Base-by-base conservation (phyloP, 2,329 filamentous ascomycete species). In the Byssothecium circinans region DNA sequence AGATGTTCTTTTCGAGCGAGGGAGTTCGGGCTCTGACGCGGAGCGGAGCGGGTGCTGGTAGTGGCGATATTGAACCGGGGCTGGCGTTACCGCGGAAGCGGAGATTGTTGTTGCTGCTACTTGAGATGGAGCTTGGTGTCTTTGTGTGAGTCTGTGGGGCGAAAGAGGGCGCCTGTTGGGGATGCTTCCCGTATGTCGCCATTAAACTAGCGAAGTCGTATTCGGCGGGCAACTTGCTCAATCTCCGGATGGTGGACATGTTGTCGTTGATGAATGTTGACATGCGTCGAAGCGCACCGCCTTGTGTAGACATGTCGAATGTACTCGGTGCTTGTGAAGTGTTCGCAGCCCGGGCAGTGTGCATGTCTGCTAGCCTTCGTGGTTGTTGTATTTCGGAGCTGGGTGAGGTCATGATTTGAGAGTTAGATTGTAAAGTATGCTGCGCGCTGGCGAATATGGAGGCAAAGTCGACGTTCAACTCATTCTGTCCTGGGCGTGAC, bases 131-230 rank as follows among this genome's bases (percentile, higher is more conserved):
- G 23, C 3, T 14, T 3, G 20, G 25, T 35, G 40, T 14, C 6
- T 41, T 14, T 48, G 34, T 11, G 17, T 41, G 23, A 25, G 6
- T 25, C 10, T 25, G 23, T 37, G 18, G 27, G 6, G 38, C 23
- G 29, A 22, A 37, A 11, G 43, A 41, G 6, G 42, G 32, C 14
- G 38, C 8, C 19, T 38, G 27, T 17, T 49, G 48, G 8, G 39
- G 32, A 14, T 59, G 49, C 41, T 57, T 57, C 8, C 53, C 54
- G 32, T 60, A 58, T 22, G 51, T 40, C 15, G 52, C 53, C 57
- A 58, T 60, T 11, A 60, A 15, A 23, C 53, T 48, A 14, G 43
- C 43, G 38, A 56, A 57, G 37, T 60, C 53, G 36, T 56, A 56
- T 11, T 48, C 43, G 15, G 50, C 52, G 12, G 54, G 56, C 23